phyloP scores from a whole-genome alignment of 306 rosid genomes.

The Trichosanthes truncata region DNA sequence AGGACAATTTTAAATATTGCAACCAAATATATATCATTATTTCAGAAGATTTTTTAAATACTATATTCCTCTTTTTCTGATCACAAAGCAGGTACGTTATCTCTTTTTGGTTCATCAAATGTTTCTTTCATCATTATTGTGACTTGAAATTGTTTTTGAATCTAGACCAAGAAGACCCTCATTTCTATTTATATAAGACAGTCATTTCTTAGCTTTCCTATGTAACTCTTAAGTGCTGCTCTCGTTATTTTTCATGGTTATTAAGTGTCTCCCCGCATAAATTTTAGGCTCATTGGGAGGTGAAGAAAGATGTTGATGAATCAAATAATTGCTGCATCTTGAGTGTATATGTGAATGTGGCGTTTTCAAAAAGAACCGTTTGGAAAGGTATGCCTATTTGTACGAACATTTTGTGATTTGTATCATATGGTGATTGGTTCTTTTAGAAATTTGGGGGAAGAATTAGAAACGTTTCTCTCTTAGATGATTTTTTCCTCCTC shows the following conservation, averaged over 20 bases:
- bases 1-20: neutral
- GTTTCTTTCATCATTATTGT: neutral
- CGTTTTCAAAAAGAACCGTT: conserved; percentile 72
- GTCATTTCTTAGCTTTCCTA: neutral
- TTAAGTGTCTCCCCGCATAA: neutral
- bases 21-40: neutral
- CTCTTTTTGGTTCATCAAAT: neutral
- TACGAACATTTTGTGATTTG: conserved; percentile 1
- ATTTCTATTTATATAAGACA: neutral
- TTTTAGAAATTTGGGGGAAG: too few relatives aligned
- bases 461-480: too few relatives aligned
- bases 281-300: conserved; percentile 62
- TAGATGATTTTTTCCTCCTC: neutral
- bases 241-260: neutral
- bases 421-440: neutral
- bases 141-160: neutral
- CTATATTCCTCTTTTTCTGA: neutral
- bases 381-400: conserved; percentile 54
- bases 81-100: neutral
- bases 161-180: neutral
- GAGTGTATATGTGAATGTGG: conserved; percentile 61
- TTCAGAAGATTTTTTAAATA: neutral
- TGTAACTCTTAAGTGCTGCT: neutral
- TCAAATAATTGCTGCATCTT: conserved; percentile 52
- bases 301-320: conserved; percentile 45